Evolutionary conservation across 2,329 filamentous ascomycete genomes (phyloP), one percentile per base, ranked within the genome.

Genomic region (Colletotrichum limetticola): DNA sequence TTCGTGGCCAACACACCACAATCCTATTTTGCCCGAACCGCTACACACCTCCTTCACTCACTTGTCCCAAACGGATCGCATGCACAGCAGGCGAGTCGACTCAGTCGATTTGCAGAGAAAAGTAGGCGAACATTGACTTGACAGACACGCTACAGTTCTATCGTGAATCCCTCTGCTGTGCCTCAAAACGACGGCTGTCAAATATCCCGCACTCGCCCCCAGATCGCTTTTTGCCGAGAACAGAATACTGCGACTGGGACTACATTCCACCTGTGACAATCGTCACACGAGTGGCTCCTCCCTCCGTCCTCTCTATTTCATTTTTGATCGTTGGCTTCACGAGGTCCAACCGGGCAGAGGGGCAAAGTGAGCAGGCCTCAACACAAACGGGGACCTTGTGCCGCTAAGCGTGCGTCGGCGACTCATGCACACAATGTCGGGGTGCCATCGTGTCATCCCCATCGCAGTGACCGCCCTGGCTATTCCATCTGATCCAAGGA

Each of bases 11-110:
- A 28, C 37, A 59, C 55, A 72, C 59, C 60, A 65, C 28, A 46
- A 55, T 57, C 65, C 69, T 72, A 53, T 65, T 70, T 70, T 49
- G 59, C 28, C 60, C 66, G 52, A 35, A 56, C 57, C 53, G 42
- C 24, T 24, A 19, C 24, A 52, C 65, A 42, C 52, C 30, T 32
- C 28, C 49, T 6, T 37, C n/a, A 19, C 16, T 55, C 32, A 30
- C 30, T 46, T 42, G 42, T 28, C 30, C n/a, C 22, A 49, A 16
- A 30, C n/a, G 58, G 42, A 32, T 46, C 52, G 30, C 46, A 62
- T 62, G 46, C 30, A 46, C 42, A 16, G 28, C 22, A 52, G 22
- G 28, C 55, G 30, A 57, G 14, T 14, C 28, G 30, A 42, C 37
- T 19, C 14, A 8, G 37, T 42, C 37, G 37, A 42, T 30, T n/a